Evolutionary conservation across 495 filamentous ascomycete genomes (phyloP), one percentile per base, ranked within the genome.

Genomic region (Daldinia grandis): DNA sequence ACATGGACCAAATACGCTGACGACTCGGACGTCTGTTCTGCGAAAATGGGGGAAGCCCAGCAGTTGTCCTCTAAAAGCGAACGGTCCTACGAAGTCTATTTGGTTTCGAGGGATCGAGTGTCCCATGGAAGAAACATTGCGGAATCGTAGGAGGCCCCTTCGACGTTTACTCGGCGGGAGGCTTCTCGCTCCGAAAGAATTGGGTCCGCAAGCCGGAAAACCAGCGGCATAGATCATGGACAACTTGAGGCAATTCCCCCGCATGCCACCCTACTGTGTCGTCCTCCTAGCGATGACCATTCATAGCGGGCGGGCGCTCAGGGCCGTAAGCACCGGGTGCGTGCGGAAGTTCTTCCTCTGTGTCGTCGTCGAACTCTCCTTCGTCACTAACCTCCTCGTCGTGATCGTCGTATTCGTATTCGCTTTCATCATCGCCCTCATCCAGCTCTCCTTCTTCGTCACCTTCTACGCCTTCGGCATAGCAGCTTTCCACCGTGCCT

Each of bases 341-440:
- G 62, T 61, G 64, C 19, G 77, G 76, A 50, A 74, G 58, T 44
- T 81, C 78, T 30, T 81, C 79, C 49, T 80, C 78, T 5, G 76
- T 79, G 37, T 79, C 78, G 51, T 78, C 76, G 60, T 78, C 76
- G 44, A 76, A 78, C n/a, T 77, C 77, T 4, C 72, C 76, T 25
- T 80, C 81, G n/a, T 82, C 81, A 47, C 79, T 81, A 15, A 79
- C 78, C 58, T 83, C 82, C 31, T 88, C 89, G 38, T 87, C 84
- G 75, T 82, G 75, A 37, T 83, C 80, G 53, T 78, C 74, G 68
- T 78, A 76, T 56, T 78, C 76, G 68, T 75, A 78, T 58, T 91
- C 89, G 59, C 94, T 92, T 33, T 88, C 86, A 44, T 90, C 90
- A 28, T 91, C 91, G n/a, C 90, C 91, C 53, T 93, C 90, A 63